Base-by-base conservation (phyloP, 345 rosid species). In the Bruguiera gymnorhiza region DNA sequence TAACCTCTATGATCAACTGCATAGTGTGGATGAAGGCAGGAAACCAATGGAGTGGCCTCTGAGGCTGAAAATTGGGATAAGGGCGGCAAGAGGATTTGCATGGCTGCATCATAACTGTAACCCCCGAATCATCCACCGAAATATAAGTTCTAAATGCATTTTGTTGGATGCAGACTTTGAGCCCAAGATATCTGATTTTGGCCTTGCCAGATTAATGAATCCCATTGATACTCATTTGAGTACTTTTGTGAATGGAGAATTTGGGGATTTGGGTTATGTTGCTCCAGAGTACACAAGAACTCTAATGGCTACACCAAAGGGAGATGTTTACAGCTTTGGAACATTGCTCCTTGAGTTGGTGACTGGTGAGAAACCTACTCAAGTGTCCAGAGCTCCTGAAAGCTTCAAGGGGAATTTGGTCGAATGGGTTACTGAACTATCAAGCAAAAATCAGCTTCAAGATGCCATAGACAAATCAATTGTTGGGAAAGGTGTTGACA, bases 51-150 rank as follows among this genome's bases (percentile, higher is more conserved):
- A 86, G n/a, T 94, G 98, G 98, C 37, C 98, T 54, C 39, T 81
- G 24, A 89, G 98, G 88, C 89, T 94, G 77, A 89, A 87, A 77
- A 85, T 94, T 60, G 95, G 86, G 60, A 82, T 91, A 51, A 89
- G 91, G 53, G 87, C 97, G 9, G 92, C 98, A 0, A 86, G 71
- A 80, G 96, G 93, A 71, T 79, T 94, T 69, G 98, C 98, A 4
- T 94, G 97, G 97, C 95, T 94, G 60, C 98, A 94, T 74, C 98
- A 94, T 69, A 91, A 75, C 75, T 94, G 97, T 78, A 94, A 87
- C 76, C 98, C 98, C 23, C 91, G 98, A 37, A 91, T 94, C 64
- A 78, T 94, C 70, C 98, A 94, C 77, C 87, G 98, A 26, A 94
- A 94, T 75, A 80, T 94, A 75, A 94, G 98, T 86, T 89, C 98